A percentile compares a stretch with the other conserved stretches of the same genome.
Evolutionary conservation across 1,284 basidiomycete genomes (phyloP).

Genomic region (Rhizopogon parksii): DNA sequence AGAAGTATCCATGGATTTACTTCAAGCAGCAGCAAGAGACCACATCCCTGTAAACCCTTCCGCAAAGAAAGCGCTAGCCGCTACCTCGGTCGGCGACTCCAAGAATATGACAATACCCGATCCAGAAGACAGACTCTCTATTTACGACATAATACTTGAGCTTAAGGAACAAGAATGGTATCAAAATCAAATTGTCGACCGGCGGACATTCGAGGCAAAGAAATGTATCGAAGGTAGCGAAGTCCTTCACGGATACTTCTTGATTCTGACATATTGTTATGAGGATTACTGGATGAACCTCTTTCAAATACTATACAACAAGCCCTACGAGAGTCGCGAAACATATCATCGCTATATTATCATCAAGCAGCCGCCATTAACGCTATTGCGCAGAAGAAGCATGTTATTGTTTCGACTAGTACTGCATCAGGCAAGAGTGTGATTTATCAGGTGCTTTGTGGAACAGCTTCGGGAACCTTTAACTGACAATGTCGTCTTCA

Average conservation of each 20-base stretch:
- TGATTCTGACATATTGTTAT: neutral
- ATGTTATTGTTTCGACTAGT: conserved; percentile 86
- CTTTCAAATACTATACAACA: conserved; percentile 53
- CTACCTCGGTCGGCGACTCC: conserved; percentile 6
- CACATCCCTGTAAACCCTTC: conserved; percentile 64
- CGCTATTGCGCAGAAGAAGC: conserved; percentile 51
- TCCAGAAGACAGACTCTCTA: conserved; percentile 47
- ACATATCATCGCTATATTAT: conserved; percentile 63
- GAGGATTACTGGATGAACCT: conserved; percentile 48
- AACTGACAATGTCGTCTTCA: conserved; percentile 24
- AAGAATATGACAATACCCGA: conserved; percentile 33
- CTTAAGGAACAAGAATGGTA: conserved; percentile 58
- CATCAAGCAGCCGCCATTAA: conserved; percentile 80
- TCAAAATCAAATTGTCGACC: conserved; percentile 58
- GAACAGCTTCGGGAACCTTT: neutral
- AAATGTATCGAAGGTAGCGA: conserved; percentile 43
- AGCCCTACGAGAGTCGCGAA: conserved; percentile 57
- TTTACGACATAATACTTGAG: conserved; percentile 53
- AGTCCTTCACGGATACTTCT: conserved; percentile 4
- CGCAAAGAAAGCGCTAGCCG: neutral
- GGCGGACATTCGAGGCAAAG: conserved; percentile 47
- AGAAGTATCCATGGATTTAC: conserved; percentile 56
- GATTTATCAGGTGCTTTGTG: conserved; percentile 65
- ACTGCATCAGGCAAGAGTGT: conserved; percentile 91
- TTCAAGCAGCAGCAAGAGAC: conserved; percentile 60